Conservation (phyloP, 805 yeast genomes). For the Millerozyma acaciae region DNA sequence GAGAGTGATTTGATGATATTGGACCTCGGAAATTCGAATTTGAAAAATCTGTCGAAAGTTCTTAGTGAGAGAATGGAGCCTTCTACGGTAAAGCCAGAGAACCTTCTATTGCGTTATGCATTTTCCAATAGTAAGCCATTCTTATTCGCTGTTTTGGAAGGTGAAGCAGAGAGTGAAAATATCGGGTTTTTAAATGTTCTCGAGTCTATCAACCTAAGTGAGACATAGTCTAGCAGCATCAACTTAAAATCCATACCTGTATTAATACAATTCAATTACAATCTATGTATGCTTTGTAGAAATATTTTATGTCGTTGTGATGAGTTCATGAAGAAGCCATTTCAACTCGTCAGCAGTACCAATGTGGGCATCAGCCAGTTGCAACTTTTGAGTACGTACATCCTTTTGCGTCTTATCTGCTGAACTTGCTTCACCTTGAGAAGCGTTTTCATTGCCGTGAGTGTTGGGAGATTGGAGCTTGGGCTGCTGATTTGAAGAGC, state of each 20-base stretch:
- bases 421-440: constrained; percentile 4
- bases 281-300: no score
- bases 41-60: constrained; percentile 5
- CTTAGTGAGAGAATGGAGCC: neutral
- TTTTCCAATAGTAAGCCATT: constrained; percentile 31
- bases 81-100: constrained; percentile 2
- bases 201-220: constrained; percentile 9
- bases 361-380: constrained; percentile 30
- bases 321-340: constrained; percentile 66
- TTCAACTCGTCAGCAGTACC: constrained; percentile 67
- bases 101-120: constrained; percentile 6
- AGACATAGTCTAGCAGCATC: no score
- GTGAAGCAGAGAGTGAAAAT: constrained; percentile 10
- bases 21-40: constrained; percentile 8
- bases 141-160: constrained; percentile 24
- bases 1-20: constrained; percentile 12
- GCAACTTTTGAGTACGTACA: constrained; percentile 7
- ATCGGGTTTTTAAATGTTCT: constrained; percentile 11
- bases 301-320: constrained; percentile 32
- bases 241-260: no score
- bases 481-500: constrained; percentile 3
- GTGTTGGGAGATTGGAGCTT: constrained; percentile 5
- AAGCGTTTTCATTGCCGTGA: neutral
- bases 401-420: constrained; percentile 5
- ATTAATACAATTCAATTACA: no score